These are phyloP conservation scores for Colletotrichum euphorbiae DNA, from an alignment of 2,329 filamentous ascomycete species.

Conservation along the genomic window DNA sequence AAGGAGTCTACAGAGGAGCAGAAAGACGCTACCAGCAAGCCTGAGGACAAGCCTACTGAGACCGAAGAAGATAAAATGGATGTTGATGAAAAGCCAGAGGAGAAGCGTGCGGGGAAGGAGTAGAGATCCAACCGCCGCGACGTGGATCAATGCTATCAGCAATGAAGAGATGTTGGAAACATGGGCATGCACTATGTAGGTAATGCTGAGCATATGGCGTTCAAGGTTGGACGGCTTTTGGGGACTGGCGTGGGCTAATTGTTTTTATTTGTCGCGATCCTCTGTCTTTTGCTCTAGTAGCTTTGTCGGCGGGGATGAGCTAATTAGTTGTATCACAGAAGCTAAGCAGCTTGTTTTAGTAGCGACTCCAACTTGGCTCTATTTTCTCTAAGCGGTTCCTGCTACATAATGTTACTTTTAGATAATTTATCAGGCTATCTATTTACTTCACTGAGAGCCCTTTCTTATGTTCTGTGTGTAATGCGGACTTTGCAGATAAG, in stretches of 20 bases:
- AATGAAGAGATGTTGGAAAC: constrained; percentile 24
- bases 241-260: constrained; percentile 15
- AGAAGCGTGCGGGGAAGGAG: constrained; percentile 24
- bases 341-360: constrained; percentile 18
- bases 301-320: neutral
- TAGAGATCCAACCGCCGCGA: neutral
- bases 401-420: too few relatives aligned
- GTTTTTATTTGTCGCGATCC: constrained; percentile 22
- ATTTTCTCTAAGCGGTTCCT: too few relatives aligned
- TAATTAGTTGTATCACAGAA: constrained; percentile 29
- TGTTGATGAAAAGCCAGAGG: constrained; percentile 39
- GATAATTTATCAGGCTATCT: too few relatives aligned
- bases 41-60: constrained; percentile 37
- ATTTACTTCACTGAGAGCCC: too few relatives aligned
- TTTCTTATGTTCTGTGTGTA: too few relatives aligned
- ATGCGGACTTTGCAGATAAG: too few relatives aligned
- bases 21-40: constrained; percentile 40
- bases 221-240: constrained; percentile 25
- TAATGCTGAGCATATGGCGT: constrained; percentile 28
- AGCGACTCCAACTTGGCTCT: constrained; percentile 7
- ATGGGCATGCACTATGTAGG: neutral
- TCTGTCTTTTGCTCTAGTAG: constrained; percentile 17
- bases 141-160: neutral
- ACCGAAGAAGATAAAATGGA: constrained; percentile 42
- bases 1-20: constrained; percentile 42